Conservation (phyloP, 441 rosid species). For the Hura crepitans region DNA sequence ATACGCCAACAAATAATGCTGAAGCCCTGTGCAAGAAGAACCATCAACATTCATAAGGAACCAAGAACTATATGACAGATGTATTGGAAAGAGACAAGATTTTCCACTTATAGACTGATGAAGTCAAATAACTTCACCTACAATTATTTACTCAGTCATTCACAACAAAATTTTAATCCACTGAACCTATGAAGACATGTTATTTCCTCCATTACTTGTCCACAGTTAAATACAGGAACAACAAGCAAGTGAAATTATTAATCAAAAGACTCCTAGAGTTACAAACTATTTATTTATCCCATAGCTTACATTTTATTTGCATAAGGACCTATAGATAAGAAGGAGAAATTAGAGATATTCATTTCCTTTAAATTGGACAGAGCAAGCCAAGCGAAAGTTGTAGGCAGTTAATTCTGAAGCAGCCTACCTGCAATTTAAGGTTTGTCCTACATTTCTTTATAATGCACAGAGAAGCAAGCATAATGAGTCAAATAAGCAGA, state of each 20-base stretch:
- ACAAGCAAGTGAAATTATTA: not conserved
- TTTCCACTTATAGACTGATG: not conserved
- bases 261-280: not conserved
- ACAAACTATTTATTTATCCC: not conserved
- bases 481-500: not conserved
- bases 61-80: not conserved
- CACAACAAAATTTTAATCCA: not conserved
- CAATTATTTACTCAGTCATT: not conserved
- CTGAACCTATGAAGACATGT: not conserved
- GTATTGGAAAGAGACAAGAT: not conserved
- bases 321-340: not conserved
- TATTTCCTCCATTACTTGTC: conserved; percentile 7
- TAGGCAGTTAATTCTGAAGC: not conserved
- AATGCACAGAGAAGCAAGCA: not conserved
- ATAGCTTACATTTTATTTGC: not conserved
- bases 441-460: not conserved
- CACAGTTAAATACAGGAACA: not conserved
- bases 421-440: not conserved
- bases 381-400: not conserved
- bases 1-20: conserved; percentile 90
- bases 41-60: not conserved
- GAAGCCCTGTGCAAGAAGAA: conserved; percentile 59
- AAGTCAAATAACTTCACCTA: not conserved
- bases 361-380: not conserved
- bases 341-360: not conserved